Evolutionary conservation across 208 protist genomes (phyloP).

Genomic region (Angomonas ambiguus): DNA sequence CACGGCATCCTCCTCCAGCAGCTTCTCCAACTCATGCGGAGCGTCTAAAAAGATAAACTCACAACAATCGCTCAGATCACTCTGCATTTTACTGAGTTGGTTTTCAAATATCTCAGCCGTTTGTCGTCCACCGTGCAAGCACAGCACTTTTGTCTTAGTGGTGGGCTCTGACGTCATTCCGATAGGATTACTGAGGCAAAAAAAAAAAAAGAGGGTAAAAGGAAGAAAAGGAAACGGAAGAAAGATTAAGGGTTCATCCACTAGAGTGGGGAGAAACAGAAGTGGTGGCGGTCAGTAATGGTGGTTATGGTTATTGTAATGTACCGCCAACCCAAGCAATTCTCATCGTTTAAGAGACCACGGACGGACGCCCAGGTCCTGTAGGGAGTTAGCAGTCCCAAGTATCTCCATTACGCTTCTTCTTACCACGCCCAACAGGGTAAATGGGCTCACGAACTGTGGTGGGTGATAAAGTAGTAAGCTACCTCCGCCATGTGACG

Average conservation of each 20-base stretch:
- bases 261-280: too few species aligned
- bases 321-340: too few species aligned
- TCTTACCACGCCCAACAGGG: too few species aligned
- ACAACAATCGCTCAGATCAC: conserved; percentile 30
- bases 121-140: conserved; percentile 76
- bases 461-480: conserved; percentile 1
- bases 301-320: too few species aligned
- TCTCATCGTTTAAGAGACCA: too few species aligned
- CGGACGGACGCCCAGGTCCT: too few species aligned
- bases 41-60: conserved; percentile 64
- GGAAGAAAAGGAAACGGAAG: background rate
- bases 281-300: too few species aligned
- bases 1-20: conserved; percentile 37
- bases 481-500: conserved; percentile 8
- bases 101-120: conserved; percentile 82
- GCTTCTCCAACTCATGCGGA: conserved; percentile 38
- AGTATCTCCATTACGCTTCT: too few species aligned
- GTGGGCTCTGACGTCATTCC: conserved; percentile 5
- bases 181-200: background rate
- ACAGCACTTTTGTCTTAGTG: conserved; percentile 47
- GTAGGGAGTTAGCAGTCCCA: too few species aligned
- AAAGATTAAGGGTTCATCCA: background rate
- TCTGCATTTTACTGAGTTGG: conserved; percentile 55
- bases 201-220: background rate
- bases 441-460: too few species aligned